Evolutionary conservation across 768 basidiomycete genomes (phyloP), one percentile per base, ranked within the genome.

Genomic region (Astraeus odoratus): DNA sequence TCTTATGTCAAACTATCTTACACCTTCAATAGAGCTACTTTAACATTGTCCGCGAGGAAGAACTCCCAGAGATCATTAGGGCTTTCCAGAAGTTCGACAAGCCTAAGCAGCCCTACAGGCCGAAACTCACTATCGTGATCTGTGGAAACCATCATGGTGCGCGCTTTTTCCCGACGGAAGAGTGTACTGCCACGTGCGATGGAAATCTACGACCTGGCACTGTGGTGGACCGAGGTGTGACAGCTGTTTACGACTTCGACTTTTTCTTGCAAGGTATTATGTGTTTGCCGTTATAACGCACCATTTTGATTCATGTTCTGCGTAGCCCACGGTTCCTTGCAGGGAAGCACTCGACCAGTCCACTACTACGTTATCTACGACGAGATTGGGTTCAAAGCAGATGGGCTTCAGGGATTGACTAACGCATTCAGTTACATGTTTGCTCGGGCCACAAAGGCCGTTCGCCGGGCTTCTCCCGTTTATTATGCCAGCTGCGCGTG

Each of bases 111-210:
- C 58, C 49, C 18, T 77, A 78, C 59, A 60, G 45, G 4, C 76
- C 76, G 1, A 70, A 69, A 52, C 56, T 78, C 9, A 73, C 74
- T 8, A 73, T 79, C 44, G 67, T 76, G 48, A 68, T 78, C 40
- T 79, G 77, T 53, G 76, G 75, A 34, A 78, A 78, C 55, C 72
- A 78, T 5, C 76, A 78, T 44, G 77, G 78, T 49, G 77, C 76
- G 8, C 72, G 76, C 19, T 78, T 78, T 57, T 79, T 67, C 55
- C 76, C 76, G 25, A 73, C 73, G 1, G 72, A 75, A 30, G 56
- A 63, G 15, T 57, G 46, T 34, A 54, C 55, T 25, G 73, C 71
- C 5, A 75, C 71, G 29, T 51, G 56, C 7, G 67, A 74, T 27
- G 76, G 76, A 13, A 78, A 78, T 38, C 74, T 77, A 0, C 65